A percentile compares a stretch with the other conserved stretches of the same genome.
These are phyloP conservation scores for Zymoseptoria ardabiliae DNA, from an alignment of 2,329 filamentous ascomycete species.

Conservation along the genomic window DNA sequence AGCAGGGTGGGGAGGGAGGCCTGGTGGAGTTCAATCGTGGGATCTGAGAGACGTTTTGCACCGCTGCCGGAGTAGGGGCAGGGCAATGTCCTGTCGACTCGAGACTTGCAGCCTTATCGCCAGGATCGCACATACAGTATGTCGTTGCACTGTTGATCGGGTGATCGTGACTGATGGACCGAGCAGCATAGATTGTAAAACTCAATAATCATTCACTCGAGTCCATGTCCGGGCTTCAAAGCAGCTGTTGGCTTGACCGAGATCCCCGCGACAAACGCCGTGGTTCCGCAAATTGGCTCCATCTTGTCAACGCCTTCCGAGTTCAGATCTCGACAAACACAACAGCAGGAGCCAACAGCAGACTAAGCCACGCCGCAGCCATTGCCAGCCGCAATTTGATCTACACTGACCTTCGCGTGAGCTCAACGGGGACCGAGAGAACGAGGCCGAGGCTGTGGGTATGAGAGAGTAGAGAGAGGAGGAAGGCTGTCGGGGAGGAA, in stretches of 20 bases:
- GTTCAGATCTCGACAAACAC: neutral
- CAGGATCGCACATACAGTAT: neutral
- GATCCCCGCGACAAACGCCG: neutral
- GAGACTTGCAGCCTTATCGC: too few species aligned
- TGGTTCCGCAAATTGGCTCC: neutral
- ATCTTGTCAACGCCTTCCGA: neutral
- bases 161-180: neutral
- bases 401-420: neutral
- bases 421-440: neutral
- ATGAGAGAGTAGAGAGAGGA: neutral
- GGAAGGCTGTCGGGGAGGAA: neutral
- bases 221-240: neutral
- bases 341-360: neutral
- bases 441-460: neutral
- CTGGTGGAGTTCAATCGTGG: constrained; percentile 96
- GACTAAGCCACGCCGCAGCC: neutral
- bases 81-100: neutral
- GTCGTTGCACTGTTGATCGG: neutral
- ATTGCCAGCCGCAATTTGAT: neutral
- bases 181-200: neutral
- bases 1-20: constrained; percentile 67
- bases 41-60: constrained; percentile 49
- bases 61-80: neutral
- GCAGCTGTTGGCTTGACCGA: neutral
- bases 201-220: neutral